Conservation (phyloP, 1,284 basidiomycete genomes). For the Ganoderma sinense region DNA sequence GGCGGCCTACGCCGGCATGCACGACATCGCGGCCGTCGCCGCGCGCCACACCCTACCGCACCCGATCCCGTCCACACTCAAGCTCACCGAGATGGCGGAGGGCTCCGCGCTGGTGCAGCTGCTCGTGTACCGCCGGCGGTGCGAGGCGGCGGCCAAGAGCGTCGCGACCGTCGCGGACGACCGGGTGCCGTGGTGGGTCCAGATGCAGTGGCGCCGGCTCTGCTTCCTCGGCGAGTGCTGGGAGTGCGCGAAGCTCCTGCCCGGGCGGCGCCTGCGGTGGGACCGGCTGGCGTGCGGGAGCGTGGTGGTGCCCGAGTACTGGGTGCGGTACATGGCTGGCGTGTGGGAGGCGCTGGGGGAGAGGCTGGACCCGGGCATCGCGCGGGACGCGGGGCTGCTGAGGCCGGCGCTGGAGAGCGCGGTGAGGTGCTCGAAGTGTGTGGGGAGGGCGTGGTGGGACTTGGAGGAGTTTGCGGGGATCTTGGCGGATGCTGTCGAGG, state of each 20-base stretch:
- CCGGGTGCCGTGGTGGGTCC: slow-evolving; percentile 24
- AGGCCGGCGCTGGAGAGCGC: slow-evolving; percentile 16
- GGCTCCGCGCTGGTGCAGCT: slow-evolving; percentile 14
- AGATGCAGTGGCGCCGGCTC: slow-evolving; percentile 24
- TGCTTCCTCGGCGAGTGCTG: slow-evolving; percentile 25
- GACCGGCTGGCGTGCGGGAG: slow-evolving; percentile 9
- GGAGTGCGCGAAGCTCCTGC: slow-evolving; percentile 11
- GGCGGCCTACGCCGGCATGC: slow-evolving; percentile 29
- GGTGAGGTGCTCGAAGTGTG: slow-evolving; percentile 19
- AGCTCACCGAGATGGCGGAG: slow-evolving; percentile 14
- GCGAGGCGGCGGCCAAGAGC: slow-evolving; percentile 10
- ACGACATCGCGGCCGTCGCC: slow-evolving; percentile 19
- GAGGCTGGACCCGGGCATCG: slow-evolving; percentile 16
- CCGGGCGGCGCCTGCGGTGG: slow-evolving; percentile 16
- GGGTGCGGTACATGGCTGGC: slow-evolving; percentile 23
- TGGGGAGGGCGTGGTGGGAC: slow-evolving; percentile 16
- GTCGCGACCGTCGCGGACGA: slow-evolving; percentile 13
- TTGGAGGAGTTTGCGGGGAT: slow-evolving; percentile 23
- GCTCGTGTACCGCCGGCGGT: slow-evolving; percentile 16
- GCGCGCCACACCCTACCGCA: slow-evolving; percentile 20
- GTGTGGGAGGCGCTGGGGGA: slow-evolving; percentile 10
- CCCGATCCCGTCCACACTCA: slow-evolving; percentile 7
- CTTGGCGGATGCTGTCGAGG: slow-evolving; percentile 19
- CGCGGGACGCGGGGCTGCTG: slow-evolving; percentile 13
- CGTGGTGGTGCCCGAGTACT: slow-evolving; percentile 19